These are phyloP conservation scores for Chlorella ohadii DNA, from an alignment of 139 green algal genomes.

Conservation along the genomic window DNA sequence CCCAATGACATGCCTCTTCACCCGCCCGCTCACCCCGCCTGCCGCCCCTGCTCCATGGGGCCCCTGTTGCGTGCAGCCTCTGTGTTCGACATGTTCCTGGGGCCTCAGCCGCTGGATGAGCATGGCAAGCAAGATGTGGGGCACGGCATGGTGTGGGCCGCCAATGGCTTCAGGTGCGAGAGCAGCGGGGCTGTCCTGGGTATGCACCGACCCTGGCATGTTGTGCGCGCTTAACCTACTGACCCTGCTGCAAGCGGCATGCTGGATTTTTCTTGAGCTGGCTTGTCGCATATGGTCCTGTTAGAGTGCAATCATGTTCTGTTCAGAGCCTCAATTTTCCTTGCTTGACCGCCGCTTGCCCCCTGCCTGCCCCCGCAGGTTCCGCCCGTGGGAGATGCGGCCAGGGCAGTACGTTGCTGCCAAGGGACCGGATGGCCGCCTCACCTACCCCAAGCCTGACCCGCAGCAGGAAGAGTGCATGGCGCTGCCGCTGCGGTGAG, in stretches of 20 bases:
- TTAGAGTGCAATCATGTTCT: too few species aligned
- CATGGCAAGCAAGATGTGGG: constrained; percentile 15
- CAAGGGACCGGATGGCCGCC: not conserved
- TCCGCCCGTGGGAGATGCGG: constrained; percentile 24
- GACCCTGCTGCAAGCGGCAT: too few species aligned
- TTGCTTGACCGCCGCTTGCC: too few species aligned
- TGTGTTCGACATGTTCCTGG: constrained; percentile 44
- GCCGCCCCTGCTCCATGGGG: not conserved
- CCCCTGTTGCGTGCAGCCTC: not conserved
- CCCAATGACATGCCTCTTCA: not conserved
- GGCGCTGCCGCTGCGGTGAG: constrained; percentile 15
- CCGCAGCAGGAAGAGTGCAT: not conserved
- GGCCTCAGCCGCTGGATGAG: constrained; percentile 23
- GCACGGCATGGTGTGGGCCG: constrained; percentile 36
- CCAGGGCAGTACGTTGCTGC: not conserved
- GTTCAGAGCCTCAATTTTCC: too few species aligned
- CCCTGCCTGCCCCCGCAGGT: too few species aligned
- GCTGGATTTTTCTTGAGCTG: too few species aligned
- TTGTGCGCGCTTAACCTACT: too few species aligned
- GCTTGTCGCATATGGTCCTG: too few species aligned
- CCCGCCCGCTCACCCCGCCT: not conserved
- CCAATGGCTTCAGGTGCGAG: constrained; percentile 37
- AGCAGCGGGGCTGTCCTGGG: not conserved
- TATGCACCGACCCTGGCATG: too few species aligned
- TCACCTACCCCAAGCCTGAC: not conserved